Conservation (phyloP, 1,139 yeast species). For the Debaryomyces psychrophilus region DNA sequence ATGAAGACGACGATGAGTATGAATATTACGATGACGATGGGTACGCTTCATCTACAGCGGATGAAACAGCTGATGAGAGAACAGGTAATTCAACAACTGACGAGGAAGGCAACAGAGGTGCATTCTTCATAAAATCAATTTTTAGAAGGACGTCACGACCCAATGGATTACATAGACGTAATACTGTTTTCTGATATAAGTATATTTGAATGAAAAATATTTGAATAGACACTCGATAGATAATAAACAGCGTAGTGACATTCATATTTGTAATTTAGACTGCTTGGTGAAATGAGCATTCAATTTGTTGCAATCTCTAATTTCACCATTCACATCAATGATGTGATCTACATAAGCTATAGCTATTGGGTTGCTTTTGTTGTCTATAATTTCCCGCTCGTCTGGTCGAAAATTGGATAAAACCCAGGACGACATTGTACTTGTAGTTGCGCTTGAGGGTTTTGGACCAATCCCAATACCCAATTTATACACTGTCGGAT, state of each 20-base stretch:
- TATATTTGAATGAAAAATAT: conserved; percentile 2
- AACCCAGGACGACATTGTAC: conserved; percentile 46
- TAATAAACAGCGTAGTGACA: neutral
- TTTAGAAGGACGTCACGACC: neutral
- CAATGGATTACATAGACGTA: conserved; percentile 4
- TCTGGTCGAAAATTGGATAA: conserved; percentile 30
- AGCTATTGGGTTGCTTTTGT: conserved; percentile 20
- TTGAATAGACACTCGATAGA: neutral
- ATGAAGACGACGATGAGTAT: conserved; percentile 15
- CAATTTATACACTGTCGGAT: conserved; percentile 28
- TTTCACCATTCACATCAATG: conserved; percentile 21
- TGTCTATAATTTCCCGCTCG: conserved; percentile 23
- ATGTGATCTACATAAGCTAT: conserved; percentile 24
- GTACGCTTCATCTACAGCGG: conserved; percentile 7
- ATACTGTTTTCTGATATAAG: conserved; percentile 2
- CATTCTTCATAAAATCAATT: conserved; percentile 3
- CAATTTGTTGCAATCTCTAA: conserved; percentile 26
- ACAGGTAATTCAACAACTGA: neutral
- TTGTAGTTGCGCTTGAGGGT: conserved; percentile 37
- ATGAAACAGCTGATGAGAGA: conserved; percentile 11
- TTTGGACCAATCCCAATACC: conserved; percentile 53
- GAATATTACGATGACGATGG: conserved; percentile 11
- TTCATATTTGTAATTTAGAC: neutral
- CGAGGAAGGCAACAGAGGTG: neutral
- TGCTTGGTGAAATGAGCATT: conserved; percentile 21